Percentiles rank a stretch among this genome's conserved stretches.
Evolutionary conservation across 352 stramenopile species (phyloP).

Genomic region (Globisporangium cystogenes): DNA sequence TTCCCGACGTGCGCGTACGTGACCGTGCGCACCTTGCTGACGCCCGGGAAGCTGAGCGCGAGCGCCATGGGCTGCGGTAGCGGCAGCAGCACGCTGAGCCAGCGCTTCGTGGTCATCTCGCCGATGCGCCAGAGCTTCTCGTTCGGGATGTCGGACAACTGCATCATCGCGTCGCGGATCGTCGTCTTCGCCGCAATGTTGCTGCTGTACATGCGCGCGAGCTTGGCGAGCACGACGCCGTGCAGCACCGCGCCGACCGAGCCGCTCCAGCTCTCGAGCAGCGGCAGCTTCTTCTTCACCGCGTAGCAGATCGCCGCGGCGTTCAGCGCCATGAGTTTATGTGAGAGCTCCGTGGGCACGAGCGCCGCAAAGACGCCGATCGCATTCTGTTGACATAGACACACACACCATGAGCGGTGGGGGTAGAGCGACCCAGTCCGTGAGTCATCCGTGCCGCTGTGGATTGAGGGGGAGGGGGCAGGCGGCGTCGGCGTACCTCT

Average conservation of each 20-base stretch:
- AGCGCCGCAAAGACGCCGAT: constrained; percentile 2
- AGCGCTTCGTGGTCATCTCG: constrained; percentile 38
- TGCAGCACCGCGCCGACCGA: constrained; percentile 42
- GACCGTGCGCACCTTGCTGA: constrained; percentile 44
- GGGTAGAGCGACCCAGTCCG: neutral
- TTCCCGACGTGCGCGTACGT: constrained; percentile 65
- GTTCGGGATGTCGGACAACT: constrained; percentile 22
- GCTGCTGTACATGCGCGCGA: constrained; percentile 31
- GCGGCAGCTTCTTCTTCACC: constrained; percentile 28
- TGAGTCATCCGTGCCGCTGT: too few species aligned
- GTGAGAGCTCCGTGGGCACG: constrained; percentile 3
- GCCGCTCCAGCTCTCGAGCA: constrained; percentile 44
- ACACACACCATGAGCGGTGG: too few species aligned
- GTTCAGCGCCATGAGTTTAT: constrained; percentile 7
- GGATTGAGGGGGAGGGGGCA: too few species aligned
- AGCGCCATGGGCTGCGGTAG: constrained; percentile 51
- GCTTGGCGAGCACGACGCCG: constrained; percentile 34
- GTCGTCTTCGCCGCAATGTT: constrained; percentile 41
- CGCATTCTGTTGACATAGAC: neutral
- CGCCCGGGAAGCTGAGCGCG: constrained; percentile 38
- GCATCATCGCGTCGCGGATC: constrained; percentile 34
- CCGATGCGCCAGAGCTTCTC: constrained; percentile 32
- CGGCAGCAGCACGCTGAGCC: constrained; percentile 51
- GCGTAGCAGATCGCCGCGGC: constrained; percentile 35
- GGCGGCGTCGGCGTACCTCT: too few species aligned